Evolutionary conservation across 768 basidiomycete species (phyloP).

Genomic region (Leccinellum luteum): DNA sequence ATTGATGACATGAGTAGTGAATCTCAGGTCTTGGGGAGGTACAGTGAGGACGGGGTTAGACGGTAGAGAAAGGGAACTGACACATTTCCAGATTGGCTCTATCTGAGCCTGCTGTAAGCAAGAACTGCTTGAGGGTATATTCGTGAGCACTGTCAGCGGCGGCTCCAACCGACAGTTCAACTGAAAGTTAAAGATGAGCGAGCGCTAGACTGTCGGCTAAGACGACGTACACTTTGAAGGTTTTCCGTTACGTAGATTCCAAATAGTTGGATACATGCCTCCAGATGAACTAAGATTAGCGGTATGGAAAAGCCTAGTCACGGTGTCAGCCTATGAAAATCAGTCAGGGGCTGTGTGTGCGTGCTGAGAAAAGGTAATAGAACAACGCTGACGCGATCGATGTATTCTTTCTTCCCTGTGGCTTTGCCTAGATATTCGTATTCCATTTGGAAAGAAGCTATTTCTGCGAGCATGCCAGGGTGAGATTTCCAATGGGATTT

Average conservation of each 20-base stretch:
- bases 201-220: background rate
- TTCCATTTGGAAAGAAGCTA: constrained; percentile 80
- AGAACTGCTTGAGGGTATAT: constrained; percentile 72
- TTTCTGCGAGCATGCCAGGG: constrained; percentile 65
- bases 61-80: constrained; percentile 33
- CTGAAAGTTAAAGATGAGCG: constrained; percentile 15
- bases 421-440: constrained; percentile 79
- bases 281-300: constrained; percentile 46
- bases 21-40: constrained; percentile 48
- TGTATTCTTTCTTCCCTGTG: constrained; percentile 66
- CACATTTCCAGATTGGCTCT: constrained; percentile 63
- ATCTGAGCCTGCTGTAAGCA: constrained; percentile 64
- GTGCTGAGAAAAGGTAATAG: background rate
- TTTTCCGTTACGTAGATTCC: constrained; percentile 48
- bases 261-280: constrained; percentile 64
- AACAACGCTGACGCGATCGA: constrained; percentile 45
- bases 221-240: constrained; percentile 46
- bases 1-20: constrained; percentile 60
- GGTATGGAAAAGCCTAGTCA: constrained; percentile 47
- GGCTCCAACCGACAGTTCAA: constrained; percentile 58
- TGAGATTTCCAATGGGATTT: background rate
- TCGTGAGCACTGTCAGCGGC: constrained; percentile 75
- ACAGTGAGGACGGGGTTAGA: constrained; percentile 6
- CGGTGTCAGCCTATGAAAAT: constrained; percentile 40
- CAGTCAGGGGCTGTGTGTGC: background rate